A percentile compares a stretch with the other conserved stretches of the same genome.
phyloP scores from a whole-genome alignment of 2,329 filamentous ascomycete species.

The Neospermospora avenae region DNA sequence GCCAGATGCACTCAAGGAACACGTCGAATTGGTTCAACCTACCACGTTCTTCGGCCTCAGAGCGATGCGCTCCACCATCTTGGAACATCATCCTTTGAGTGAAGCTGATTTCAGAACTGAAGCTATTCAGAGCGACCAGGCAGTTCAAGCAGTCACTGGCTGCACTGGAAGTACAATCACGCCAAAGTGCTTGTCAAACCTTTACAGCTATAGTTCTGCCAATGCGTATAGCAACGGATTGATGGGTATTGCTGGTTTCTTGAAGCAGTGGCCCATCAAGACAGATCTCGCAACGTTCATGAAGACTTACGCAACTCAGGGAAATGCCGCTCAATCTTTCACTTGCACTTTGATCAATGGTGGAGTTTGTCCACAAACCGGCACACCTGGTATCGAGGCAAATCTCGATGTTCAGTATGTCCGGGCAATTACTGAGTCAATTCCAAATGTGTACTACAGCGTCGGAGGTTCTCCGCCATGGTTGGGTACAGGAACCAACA shows the following conservation, averaged over 20 bases:
- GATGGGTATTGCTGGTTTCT: slow-evolving; percentile 32
- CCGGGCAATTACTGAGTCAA: slow-evolving; percentile 51
- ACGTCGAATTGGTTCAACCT: slow-evolving; percentile 58
- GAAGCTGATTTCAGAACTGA: slow-evolving; percentile 8
- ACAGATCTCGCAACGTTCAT: slow-evolving; percentile 31
- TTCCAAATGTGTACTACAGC: slow-evolving; percentile 52
- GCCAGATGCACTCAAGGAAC: slow-evolving; percentile 51
- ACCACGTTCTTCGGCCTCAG: slow-evolving; percentile 53
- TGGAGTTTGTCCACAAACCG: slow-evolving; percentile 33
- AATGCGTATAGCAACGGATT: slow-evolving; percentile 22
- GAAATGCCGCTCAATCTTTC: slow-evolving; percentile 35
- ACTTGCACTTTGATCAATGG: slow-evolving; percentile 29
- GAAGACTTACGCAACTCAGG: slow-evolving; percentile 26
- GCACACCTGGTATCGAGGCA: slow-evolving; percentile 42
- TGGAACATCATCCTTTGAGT: slow-evolving; percentile 4
- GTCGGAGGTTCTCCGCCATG: slow-evolving; percentile 55
- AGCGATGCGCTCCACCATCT: slow-evolving; percentile 31
- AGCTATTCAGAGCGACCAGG: slow-evolving; percentile 5
- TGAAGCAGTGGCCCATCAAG: slow-evolving; percentile 29
- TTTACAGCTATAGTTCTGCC: slow-evolving; percentile 29
- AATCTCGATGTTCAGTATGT: slow-evolving; percentile 60
- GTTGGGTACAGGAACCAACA: slow-evolving; percentile 44
- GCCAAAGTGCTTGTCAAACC: slow-evolving; percentile 31
- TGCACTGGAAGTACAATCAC: slow-evolving; percentile 30
- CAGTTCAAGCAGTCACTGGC: slow-evolving; percentile 26